Evolutionary conservation across 1,284 basidiomycete genomes (phyloP).

Genomic region (Tilletia setariae): DNA sequence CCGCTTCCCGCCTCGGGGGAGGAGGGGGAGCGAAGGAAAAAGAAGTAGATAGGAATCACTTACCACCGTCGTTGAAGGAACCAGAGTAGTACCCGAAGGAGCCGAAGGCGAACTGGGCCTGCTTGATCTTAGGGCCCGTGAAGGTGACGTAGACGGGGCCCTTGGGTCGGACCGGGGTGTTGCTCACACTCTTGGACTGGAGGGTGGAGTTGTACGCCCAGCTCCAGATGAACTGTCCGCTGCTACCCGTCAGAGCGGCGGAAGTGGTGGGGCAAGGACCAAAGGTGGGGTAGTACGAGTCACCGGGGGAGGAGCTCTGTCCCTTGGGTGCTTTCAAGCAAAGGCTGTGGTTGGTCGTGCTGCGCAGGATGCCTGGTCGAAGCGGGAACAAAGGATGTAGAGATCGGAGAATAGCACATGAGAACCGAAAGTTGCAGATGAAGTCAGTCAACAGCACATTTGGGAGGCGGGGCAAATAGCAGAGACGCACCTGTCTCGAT

Average conservation of each 20-base stretch:
- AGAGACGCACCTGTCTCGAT: not conserved
- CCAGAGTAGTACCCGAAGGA: not conserved
- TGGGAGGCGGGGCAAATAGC: too few species aligned
- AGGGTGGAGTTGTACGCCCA: conserved; percentile 6
- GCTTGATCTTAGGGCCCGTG: conserved; percentile 7
- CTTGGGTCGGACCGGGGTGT: not conserved
- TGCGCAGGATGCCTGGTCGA: conserved; percentile 10
- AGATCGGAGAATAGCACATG: too few species aligned
- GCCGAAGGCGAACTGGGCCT: not conserved
- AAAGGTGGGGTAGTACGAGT: not conserved
- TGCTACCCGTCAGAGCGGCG: not conserved
- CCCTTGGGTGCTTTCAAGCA: not conserved
- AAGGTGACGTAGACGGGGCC: conserved; percentile 1
- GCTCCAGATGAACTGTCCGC: conserved; percentile 4
- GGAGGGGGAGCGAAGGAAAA: too few species aligned
- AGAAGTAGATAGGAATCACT: not conserved
- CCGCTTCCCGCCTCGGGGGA: too few species aligned
- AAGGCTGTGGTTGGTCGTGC: not conserved
- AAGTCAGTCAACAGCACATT: too few species aligned
- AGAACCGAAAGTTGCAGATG: too few species aligned
- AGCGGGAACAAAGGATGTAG: too few species aligned
- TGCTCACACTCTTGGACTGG: conserved; percentile 2
- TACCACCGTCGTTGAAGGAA: not conserved
- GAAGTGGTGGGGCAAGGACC: not conserved
- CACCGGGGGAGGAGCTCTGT: not conserved